Base-by-base conservation (phyloP, 75 land plant species). In the Picea glauca region DNA sequence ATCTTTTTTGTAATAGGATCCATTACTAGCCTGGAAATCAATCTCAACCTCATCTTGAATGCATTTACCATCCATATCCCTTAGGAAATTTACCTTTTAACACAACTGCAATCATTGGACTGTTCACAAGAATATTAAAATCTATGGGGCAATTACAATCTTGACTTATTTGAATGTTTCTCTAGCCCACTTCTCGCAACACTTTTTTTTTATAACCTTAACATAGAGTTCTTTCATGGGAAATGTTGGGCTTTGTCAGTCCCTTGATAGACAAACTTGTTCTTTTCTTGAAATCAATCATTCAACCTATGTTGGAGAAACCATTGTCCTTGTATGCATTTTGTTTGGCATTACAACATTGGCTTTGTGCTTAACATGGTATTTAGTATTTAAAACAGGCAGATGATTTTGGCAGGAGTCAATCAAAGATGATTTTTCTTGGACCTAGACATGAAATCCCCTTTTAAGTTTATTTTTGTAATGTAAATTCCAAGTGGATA, bases 371-470 rank as follows among this genome's bases (percentile, higher is more conserved):
- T 79, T 79, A 62, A 60, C 80, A 6, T 86, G 87, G 90, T 60
- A 88, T 78, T 61, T 91, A 33, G 3, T 89, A 23, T 81, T 77
- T 5, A 60, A 83, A 50, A 83, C 78, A 63, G 82, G 68, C 13
- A 85, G 50, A 70, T 80, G 78, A 59, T 79, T 83, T 62, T 61
- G 81, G 33, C 80, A 87, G 60, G 85, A 88, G 72, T 68, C 78
- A 21, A 62, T 74, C 7, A 21, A 50, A n/a, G 89, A 84, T 54
- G 91, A 9, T 80, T 85, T 89, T 79, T 87, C 98, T 1, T 96
- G 90, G 83, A 92, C 97, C 5, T 93, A 94, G 99, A 90, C 87
- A 6, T 89, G 94, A 67, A 96, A 87, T 26, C 96, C 88, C 26
- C 94, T 93, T 73, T 94, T 88, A 64, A 93, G 85, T 85, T 93